phyloP scores from a whole-genome alignment of 176 grass and related monocot species.

The Avena insularis region DNA sequence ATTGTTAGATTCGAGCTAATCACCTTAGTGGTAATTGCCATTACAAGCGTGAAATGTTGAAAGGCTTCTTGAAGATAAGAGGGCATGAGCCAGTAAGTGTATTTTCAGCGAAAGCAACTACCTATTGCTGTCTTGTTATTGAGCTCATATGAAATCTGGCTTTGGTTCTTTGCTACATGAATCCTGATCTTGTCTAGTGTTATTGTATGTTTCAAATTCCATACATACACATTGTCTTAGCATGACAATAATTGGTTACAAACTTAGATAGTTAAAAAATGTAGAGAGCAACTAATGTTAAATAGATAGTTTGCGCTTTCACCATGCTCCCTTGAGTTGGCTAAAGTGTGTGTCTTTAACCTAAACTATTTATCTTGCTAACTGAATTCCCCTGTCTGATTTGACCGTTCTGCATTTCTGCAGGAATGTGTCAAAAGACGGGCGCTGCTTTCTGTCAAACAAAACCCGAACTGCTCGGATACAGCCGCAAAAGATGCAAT shows the following conservation, averaged over 20 bases:
- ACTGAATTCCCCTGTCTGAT: conserved; percentile 28
- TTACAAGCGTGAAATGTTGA: conserved; percentile 85
- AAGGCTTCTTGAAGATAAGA: conserved; percentile 90
- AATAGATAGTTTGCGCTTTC: neutral
- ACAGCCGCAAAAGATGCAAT: conserved; percentile 84
- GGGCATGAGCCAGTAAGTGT: conserved; percentile 86
- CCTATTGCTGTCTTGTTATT: conserved; percentile 20
- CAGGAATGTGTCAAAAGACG: conserved; percentile 94
- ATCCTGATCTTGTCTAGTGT: neutral
- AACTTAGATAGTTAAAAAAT: conserved; percentile 7
- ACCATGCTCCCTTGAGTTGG: neutral
- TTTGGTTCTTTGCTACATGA: neutral
- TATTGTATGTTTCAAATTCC: conserved; percentile 14
- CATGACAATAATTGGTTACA: neutral
- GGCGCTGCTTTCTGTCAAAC: conserved; percentile 65
- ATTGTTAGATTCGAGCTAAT: conserved; percentile 89
- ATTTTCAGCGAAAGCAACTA: neutral
- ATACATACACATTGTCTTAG: conserved; percentile 7
- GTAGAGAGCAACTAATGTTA: neutral
- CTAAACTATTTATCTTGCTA: neutral
- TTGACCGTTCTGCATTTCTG: conserved; percentile 28
- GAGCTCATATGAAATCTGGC: neutral
- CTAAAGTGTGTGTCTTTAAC: neutral
- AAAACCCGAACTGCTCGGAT: conserved; percentile 69
- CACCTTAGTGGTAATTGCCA: conserved; percentile 95